Evolutionary conservation across 495 filamentous ascomycete genomes (phyloP).

Genomic region (Neurospora terricola): DNA sequence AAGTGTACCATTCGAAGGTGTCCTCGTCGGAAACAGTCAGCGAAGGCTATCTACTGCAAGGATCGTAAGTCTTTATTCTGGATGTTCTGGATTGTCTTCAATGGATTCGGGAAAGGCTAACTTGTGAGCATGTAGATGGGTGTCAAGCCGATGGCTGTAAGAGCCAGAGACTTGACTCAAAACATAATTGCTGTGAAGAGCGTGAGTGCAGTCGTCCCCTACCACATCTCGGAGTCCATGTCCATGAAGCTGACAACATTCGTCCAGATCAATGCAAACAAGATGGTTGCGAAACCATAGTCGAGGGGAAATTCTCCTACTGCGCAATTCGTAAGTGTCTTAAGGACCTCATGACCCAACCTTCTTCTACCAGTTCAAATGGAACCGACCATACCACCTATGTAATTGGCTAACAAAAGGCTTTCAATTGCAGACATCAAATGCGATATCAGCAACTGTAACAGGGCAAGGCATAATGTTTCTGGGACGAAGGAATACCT

Average conservation of each 20-base stretch:
- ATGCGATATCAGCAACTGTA: slow-evolving; percentile 11
- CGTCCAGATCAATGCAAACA: slow-evolving; percentile 13
- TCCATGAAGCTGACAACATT: not conserved
- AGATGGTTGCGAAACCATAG: slow-evolving; percentile 11
- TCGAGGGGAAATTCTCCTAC: slow-evolving; percentile 11
- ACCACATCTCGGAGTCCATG: too few species aligned
- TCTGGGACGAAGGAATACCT: slow-evolving; percentile 15
- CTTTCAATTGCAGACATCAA: too few species aligned
- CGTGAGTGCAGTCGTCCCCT: slow-evolving; percentile 4
- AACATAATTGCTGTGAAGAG: slow-evolving; percentile 14
- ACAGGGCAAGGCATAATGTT: slow-evolving; percentile 5
- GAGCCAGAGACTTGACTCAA: slow-evolving; percentile 9
- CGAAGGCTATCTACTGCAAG: slow-evolving; percentile 7
- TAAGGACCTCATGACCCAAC: too few species aligned
- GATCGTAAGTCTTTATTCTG: too few species aligned
- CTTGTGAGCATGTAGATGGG: slow-evolving; percentile 3
- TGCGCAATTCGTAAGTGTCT: slow-evolving; percentile 18
- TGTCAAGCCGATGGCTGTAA: slow-evolving; percentile 17
- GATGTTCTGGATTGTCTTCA: too few species aligned
- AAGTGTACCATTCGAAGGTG: slow-evolving; percentile 16
- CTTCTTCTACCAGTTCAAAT: too few species aligned
- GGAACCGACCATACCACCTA: too few species aligned
- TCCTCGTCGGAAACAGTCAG: not conserved
- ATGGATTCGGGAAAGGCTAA: too few species aligned
- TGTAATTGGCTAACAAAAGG: too few species aligned